Evolutionary conservation across 1,284 basidiomycete species (phyloP).

Genomic region (Marasmius tenuissimus): DNA sequence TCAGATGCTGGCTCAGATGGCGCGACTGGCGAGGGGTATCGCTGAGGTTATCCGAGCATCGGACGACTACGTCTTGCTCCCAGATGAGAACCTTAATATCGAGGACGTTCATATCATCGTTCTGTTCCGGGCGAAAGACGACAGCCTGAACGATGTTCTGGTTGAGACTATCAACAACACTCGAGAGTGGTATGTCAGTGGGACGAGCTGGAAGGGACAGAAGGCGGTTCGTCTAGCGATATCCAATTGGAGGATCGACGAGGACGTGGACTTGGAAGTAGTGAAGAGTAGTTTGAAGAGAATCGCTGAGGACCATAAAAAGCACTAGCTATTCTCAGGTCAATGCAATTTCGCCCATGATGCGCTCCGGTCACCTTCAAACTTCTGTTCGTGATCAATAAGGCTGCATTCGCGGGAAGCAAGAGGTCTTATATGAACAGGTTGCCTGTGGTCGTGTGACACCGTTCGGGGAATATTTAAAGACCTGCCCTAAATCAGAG

Average conservation of each 20-base stretch:
- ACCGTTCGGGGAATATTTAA: too few relatives aligned
- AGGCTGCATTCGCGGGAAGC: too few relatives aligned
- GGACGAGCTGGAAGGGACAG: constrained; percentile 9
- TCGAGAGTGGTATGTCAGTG: constrained; percentile 7
- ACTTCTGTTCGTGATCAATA: too few relatives aligned
- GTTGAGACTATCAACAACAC: constrained; percentile 11
- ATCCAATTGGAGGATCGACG: constrained; percentile 16
- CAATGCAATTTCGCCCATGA: too few relatives aligned
- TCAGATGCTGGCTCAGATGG: constrained; percentile 2
- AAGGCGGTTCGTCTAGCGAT: constrained; percentile 15
- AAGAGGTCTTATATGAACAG: too few relatives aligned
- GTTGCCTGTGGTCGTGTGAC: too few relatives aligned
- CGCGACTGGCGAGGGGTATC: neutral
- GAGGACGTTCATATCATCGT: constrained; percentile 15
- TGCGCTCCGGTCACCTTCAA: too few relatives aligned
- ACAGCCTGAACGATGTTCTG: constrained; percentile 10
- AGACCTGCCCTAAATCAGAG: too few relatives aligned
- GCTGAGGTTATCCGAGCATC: neutral
- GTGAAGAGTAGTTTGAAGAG: constrained; percentile 9
- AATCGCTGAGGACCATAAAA: neutral
- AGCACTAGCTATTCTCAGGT: too few relatives aligned
- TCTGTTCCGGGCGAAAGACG: constrained; percentile 14
- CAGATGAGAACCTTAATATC: constrained; percentile 11
- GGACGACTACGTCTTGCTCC: neutral
- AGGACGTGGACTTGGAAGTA: constrained; percentile 10